A percentile compares a stretch with the other conserved stretches of the same genome.
phyloP scores from a whole-genome alignment of 371 early-diverging fungal species.

The Saksenaea oblongispora region DNA sequence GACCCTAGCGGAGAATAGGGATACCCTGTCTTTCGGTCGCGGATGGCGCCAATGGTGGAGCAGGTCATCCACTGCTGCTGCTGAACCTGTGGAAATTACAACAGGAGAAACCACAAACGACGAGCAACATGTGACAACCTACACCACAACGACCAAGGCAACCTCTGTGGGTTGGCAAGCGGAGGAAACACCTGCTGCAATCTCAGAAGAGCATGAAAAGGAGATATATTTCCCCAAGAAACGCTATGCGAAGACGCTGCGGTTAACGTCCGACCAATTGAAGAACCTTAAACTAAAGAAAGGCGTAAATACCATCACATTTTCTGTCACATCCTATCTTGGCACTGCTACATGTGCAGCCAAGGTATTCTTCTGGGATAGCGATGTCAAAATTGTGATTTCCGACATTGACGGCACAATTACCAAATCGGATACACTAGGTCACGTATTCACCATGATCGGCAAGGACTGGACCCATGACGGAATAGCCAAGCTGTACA shows the following conservation, averaged over 20 bases:
- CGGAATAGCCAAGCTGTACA: conserved; percentile 96
- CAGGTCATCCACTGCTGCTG: conserved; percentile 41
- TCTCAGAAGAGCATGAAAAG: not conserved
- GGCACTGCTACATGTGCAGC: conserved; percentile 80
- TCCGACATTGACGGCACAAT: conserved; percentile 99
- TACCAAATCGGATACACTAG: conserved; percentile 97
- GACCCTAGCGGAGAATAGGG: conserved; percentile 28
- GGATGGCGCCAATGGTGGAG: conserved; percentile 58
- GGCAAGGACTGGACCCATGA: conserved; percentile 99
- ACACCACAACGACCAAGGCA: conserved; percentile 44
- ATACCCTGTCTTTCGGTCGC: conserved; percentile 40
- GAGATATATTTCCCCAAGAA: conserved; percentile 23
- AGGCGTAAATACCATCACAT: conserved; percentile 91
- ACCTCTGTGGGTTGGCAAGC: conserved; percentile 44
- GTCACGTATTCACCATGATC: conserved; percentile 97
- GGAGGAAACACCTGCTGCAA: conserved; percentile 17
- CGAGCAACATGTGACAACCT: conserved; percentile 31
- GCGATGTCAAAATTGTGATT: conserved; percentile 90
- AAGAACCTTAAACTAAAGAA: conserved; percentile 78
- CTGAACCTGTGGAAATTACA: conserved; percentile 9
- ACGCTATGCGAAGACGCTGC: conserved; percentile 85
- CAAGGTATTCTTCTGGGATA: conserved; percentile 89
- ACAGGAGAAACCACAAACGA: conserved; percentile 1
- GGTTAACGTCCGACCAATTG: conserved; percentile 91
- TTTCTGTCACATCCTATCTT: conserved; percentile 82